Percentiles rank a stretch among this genome's conserved stretches.
Evolutionary conservation across 163 green algal species (phyloP).

Genomic region (Chlamydomonas reinhardtii): DNA sequence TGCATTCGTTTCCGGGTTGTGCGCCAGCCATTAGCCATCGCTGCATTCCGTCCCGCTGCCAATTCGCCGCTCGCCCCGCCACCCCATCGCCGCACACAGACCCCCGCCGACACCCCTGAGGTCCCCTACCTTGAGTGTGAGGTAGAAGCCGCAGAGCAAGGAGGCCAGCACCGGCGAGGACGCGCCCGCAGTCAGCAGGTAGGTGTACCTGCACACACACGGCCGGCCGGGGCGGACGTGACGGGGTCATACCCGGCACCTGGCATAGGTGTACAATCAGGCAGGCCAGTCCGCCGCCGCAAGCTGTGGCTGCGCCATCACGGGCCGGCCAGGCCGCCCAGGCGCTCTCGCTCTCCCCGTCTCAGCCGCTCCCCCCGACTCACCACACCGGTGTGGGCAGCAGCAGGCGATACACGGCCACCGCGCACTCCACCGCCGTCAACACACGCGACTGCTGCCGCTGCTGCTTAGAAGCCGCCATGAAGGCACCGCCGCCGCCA

Average conservation of each 20-base stretch:
- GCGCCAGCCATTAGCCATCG: too few relatives aligned
- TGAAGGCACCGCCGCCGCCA: not conserved
- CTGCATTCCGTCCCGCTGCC: too few relatives aligned
- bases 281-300: too few relatives aligned
- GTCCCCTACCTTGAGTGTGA: slow-evolving; percentile 28
- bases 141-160: slow-evolving; percentile 29
- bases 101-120: not conserved
- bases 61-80: not conserved
- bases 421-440: slow-evolving; percentile 26
- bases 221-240: too few relatives aligned
- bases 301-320: too few relatives aligned
- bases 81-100: not conserved
- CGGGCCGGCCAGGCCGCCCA: too few relatives aligned
- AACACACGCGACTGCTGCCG: slow-evolving; percentile 43
- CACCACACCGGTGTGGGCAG: slow-evolving; percentile 31
- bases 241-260: too few relatives aligned
- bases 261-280: too few relatives aligned
- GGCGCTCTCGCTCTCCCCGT: not conserved
- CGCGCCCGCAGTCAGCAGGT: slow-evolving; percentile 11
- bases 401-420: slow-evolving; percentile 22
- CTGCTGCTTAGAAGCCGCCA: not conserved
- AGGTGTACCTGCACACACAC: slow-evolving; percentile 29
- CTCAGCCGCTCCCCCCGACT: not conserved
- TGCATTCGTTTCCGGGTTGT: too few relatives aligned
- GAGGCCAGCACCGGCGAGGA: slow-evolving; percentile 21